Evolutionary conservation across 495 filamentous ascomycete species (phyloP).

Genomic region (Paragyromitra xinjiangensis): DNA sequence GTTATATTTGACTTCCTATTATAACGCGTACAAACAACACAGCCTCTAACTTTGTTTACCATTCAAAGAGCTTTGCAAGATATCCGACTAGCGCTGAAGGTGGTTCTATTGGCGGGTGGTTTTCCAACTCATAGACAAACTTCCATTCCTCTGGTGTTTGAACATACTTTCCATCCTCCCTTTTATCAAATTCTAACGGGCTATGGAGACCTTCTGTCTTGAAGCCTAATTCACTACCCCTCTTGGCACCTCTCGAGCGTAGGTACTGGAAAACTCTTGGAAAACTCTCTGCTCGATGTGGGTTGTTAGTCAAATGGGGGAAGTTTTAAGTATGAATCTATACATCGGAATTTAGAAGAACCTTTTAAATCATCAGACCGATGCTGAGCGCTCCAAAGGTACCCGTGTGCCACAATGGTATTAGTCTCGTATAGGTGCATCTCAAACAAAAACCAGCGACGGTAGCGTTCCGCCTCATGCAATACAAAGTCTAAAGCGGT

Average conservation of each 20-base stretch:
- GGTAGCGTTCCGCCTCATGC: slow-evolving; percentile 21
- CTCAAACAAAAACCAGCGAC: slow-evolving; percentile 15
- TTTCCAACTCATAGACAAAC: slow-evolving; percentile 27
- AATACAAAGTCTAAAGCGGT: slow-evolving; percentile 13
- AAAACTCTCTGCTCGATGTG: slow-evolving; percentile 2
- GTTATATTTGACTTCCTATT: neutral
- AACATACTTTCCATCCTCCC: neutral
- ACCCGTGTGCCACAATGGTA: neutral
- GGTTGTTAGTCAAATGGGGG: neutral
- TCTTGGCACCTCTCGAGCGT: slow-evolving; percentile 20
- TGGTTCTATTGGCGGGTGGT: neutral
- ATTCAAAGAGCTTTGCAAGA: neutral
- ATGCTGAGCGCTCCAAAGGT: neutral
- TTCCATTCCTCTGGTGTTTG: slow-evolving; percentile 24
- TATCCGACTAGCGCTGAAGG: neutral
- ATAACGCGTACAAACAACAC: neutral
- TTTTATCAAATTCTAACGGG: slow-evolving; percentile 2
- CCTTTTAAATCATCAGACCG: slow-evolving; percentile 26
- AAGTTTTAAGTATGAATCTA: neutral
- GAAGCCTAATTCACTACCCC: slow-evolving; percentile 8
- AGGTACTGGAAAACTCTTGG: slow-evolving; percentile 16
- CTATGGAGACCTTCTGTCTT: neutral
- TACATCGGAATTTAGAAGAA: neutral
- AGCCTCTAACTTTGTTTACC: neutral
- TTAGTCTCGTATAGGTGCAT: neutral